Evolutionary conservation across 2,329 filamentous ascomycete genomes (phyloP), one percentile per base, ranked within the genome.

Genomic region (Fusarium sp.): DNA sequence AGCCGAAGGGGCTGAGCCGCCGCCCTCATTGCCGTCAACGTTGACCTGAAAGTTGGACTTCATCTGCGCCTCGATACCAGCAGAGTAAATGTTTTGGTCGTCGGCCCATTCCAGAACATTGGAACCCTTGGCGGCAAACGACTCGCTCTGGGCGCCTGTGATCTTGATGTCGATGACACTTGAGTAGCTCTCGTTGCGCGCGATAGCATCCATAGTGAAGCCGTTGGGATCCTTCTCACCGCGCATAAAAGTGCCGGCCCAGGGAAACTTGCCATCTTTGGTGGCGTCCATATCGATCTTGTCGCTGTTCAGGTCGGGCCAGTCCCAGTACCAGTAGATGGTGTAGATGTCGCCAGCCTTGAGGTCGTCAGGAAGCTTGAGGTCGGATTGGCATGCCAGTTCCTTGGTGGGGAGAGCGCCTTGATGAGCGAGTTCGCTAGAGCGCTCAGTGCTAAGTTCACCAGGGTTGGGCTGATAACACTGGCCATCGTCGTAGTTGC

Each of bases 311-410:
- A 89, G 83, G 15, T 88, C 90, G 4, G 91, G 91, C 93, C 94
- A 99, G 79, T 97, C 92, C 96, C 96, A 98, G 45, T 98, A 91
- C 95, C 95, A 98, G 84, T 97, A 97, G 52, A 97, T 81, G 5
- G 94, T 95, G 78, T 95, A 93, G 28, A 86, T 85, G 31, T 90
- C 87, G 44, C 89, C 89, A 11, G 84, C 78, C n/a, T 86, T 79
- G 46, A 89, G 82, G 72, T 92, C 87, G 7, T 83, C 76, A 1
- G 96, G 96, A 15, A 99, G 83, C 75, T 90, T 85, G 48, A 98
- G 83, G 75, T 96, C 90, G 36, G 90, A 90, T 79, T 98, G 95
- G 81, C 96, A 98, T 82, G 86, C 90, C 51, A 95, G 83, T 73
- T 91, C 88, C 45, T 81, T 80, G 26, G 86, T 88, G 78, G 85